Evolutionary conservation across 106 monocot genomes (phyloP), one percentile per base, ranked within the genome.

Genomic region (Acorus gramineus): DNA sequence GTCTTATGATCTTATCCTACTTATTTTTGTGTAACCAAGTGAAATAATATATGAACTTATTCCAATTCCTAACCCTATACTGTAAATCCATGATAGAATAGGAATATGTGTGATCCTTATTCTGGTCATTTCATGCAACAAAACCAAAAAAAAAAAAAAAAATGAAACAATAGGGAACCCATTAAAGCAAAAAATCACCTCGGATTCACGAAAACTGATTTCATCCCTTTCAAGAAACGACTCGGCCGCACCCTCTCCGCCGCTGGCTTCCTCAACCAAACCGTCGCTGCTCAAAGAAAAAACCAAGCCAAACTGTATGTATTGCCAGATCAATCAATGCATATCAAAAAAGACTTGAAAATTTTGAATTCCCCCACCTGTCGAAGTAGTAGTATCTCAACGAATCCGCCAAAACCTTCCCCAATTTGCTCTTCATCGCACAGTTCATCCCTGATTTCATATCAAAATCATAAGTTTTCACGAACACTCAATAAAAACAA

Each of bases 381-480:
- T 91, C 90, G 57, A 96, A 87, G 74, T 79, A 96, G 66, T 71
- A 91, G 64, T 96, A 96, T 84, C 73, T 76, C 69, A 96, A 62
- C 14, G 73, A 68, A 65, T 87, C 83, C 14, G 96, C 96, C 63
- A 96, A 65, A 53, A 78, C 68, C 71, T 74, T 87, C 13, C 87
- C 90, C 62, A 79, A 14, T 52, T 65, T 72, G 61, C 76, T 80
- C 75, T 96, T 96, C 70, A 85, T 69, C 12, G 72, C 59, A 63
- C 84, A 80, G 49, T 83, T 87, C 69, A 87, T 79, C 57, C 96
- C 96, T 96, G 74, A 48, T 46, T 8, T 2, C 3, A 59, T 43
- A 11, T 7, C 3, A 44, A 70, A 49, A 59, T 62, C 3, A 47
- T 14, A 46, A 7, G 28, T 68, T 4, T 60, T 53, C 56, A 13